These are phyloP conservation scores for Yamadazyma atmosphaerica DNA, from an alignment of 1,139 yeast species.

Conservation along the genomic window DNA sequence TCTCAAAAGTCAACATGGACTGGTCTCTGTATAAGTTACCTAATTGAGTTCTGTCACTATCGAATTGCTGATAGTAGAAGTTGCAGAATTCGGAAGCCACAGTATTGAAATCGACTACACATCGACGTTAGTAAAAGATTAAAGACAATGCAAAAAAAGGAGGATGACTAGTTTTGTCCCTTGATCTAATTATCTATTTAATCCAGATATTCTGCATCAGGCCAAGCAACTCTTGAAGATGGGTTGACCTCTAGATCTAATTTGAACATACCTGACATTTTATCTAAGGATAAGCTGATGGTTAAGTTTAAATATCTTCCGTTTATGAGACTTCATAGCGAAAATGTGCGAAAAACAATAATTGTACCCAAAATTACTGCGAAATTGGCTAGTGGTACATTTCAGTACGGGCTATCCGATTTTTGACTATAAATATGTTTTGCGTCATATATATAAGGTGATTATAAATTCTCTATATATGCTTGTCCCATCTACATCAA, in stretches of 20 bases:
- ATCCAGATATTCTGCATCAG: no score
- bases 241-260: not conserved
- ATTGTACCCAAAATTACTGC: not conserved
- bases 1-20: constrained; percentile 97
- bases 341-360: not conserved
- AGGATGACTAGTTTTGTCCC: no score
- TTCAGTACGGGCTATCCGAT: no score
- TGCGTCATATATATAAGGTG: not conserved
- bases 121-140: constrained; percentile 13
- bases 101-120: constrained; percentile 66
- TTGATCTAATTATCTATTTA: no score
- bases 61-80: constrained; percentile 95
- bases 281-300: constrained; percentile 2
- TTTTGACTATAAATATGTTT: no score
- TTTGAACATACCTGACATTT: constrained; percentile 19
- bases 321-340: not conserved
- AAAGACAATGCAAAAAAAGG: not conserved
- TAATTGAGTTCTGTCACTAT: constrained; percentile 86
- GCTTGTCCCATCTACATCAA: constrained; percentile 23
- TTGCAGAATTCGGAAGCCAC: constrained; percentile 81
- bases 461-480: not conserved
- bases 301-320: constrained; percentile 2
- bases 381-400: no score
- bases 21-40: constrained; percentile 95
- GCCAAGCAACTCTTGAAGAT: no score